Evolutionary conservation across 2,329 filamentous ascomycete genomes (phyloP).

Genomic region (Trichoderma sp.): DNA sequence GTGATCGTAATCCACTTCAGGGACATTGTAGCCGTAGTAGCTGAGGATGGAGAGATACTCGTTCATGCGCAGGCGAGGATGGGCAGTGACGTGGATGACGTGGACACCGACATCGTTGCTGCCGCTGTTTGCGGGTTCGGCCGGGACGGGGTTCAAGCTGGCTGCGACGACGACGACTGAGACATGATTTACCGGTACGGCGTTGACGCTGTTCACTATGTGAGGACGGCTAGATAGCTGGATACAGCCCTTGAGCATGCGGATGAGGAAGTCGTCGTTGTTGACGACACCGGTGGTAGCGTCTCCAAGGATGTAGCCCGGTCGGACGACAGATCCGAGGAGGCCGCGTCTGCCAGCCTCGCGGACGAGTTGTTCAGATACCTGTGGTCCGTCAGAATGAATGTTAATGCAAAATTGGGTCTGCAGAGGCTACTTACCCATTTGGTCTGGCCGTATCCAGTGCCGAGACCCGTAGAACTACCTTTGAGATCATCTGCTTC

Average conservation of each 20-base stretch:
- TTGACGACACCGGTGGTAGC: conserved; percentile 66
- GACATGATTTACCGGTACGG: conserved; percentile 83
- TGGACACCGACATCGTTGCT: background rate
- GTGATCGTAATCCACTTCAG: conserved; percentile 65
- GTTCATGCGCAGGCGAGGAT: conserved; percentile 75
- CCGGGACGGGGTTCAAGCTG: conserved; percentile 3
- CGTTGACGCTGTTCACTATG: conserved; percentile 85
- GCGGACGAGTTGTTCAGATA: conserved; percentile 63
- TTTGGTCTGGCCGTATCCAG: conserved; percentile 78
- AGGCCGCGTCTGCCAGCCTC: conserved; percentile 78
- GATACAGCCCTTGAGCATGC: conserved; percentile 82
- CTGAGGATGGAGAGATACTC: conserved; percentile 58
- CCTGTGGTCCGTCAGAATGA: background rate
- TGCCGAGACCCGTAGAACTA: conserved; percentile 72
- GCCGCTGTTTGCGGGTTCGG: background rate
- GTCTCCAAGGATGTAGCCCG: conserved; percentile 82
- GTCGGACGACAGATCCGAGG: conserved; percentile 70
- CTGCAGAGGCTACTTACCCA: conserved; percentile 39
- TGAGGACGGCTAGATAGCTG: conserved; percentile 71
- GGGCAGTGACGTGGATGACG: conserved; percentile 76
- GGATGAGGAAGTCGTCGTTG: conserved; percentile 87
- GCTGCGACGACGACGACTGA: conserved; percentile 66
- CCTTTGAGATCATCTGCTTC: conserved; percentile 79
- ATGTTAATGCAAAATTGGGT: background rate
- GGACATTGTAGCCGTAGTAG: conserved; percentile 69